These are phyloP conservation scores for Sungouiozyma ichnusensis DNA, from an alignment of 805 yeast genomes.

Conservation along the genomic window DNA sequence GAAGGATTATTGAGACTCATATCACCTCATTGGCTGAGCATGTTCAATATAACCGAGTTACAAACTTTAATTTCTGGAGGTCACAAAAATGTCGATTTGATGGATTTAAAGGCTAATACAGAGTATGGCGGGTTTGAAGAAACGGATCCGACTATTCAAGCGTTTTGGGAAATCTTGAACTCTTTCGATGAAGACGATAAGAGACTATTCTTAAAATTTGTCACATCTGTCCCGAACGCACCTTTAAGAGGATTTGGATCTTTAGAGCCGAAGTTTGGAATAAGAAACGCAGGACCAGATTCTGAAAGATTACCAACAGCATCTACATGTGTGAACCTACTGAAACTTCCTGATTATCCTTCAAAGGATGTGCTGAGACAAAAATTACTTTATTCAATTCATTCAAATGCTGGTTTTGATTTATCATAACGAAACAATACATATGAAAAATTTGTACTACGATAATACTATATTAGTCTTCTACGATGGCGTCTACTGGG, in stretches of 20 bases:
- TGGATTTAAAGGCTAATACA: slow-evolving; percentile 54
- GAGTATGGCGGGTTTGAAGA: slow-evolving; percentile 55
- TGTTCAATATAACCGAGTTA: slow-evolving; percentile 78
- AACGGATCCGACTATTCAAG: slow-evolving; percentile 45
- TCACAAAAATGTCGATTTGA: slow-evolving; percentile 53
- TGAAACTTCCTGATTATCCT: slow-evolving; percentile 76
- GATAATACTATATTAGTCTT: neutral
- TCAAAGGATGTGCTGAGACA: slow-evolving; percentile 44
- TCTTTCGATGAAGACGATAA: slow-evolving; percentile 59
- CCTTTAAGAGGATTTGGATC: slow-evolving; percentile 80
- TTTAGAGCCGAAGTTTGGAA: slow-evolving; percentile 69
- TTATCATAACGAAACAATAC: slow-evolving; percentile 39
- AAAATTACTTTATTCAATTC: slow-evolving; percentile 69
- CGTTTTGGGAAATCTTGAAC: slow-evolving; percentile 66
- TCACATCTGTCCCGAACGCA: slow-evolving; percentile 84
- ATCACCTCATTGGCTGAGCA: slow-evolving; percentile 61
- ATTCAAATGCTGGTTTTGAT: slow-evolving; percentile 81
- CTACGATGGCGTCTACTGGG: too few relatives aligned
- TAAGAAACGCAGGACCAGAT: slow-evolving; percentile 53
- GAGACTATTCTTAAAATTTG: slow-evolving; percentile 67
- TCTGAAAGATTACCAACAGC: slow-evolving; percentile 71
- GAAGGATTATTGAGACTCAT: slow-evolving; percentile 61
- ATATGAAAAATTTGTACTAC: neutral
- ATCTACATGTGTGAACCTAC: slow-evolving; percentile 81
- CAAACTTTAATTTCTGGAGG: slow-evolving; percentile 82